These are phyloP conservation scores for Hura crepitans DNA, from an alignment of 441 rosid species.

Conservation along the genomic window DNA sequence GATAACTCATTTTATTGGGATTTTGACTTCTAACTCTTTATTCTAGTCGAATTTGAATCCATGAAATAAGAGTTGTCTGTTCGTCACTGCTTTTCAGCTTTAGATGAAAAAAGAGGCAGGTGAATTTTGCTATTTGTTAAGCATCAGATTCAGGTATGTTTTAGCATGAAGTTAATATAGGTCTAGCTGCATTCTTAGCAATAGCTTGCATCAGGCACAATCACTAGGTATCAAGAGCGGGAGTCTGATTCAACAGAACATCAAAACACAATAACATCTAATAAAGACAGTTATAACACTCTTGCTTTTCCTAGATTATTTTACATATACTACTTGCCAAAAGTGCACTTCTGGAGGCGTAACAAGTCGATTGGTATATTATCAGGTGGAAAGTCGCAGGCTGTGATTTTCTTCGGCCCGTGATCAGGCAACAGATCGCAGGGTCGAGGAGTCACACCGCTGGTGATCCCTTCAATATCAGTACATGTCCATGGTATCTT, in stretches of 20 bases:
- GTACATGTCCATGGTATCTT: constrained; percentile 62
- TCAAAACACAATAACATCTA: not conserved
- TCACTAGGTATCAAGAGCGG: not conserved
- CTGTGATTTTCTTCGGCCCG: constrained; percentile 36
- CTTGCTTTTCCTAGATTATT: not conserved
- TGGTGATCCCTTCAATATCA: constrained; percentile 48
- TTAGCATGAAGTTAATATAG: too few species aligned
- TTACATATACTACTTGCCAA: constrained; percentile 32
- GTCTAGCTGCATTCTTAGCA: not conserved
- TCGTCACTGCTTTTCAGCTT: too few species aligned
- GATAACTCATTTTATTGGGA: too few species aligned
- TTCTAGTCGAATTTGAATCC: too few species aligned
- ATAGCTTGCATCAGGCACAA: too few species aligned
- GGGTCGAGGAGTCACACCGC: constrained; percentile 48
- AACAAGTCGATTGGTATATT: constrained; percentile 62
- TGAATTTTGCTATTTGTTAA: too few species aligned
- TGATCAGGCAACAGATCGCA: constrained; percentile 50
- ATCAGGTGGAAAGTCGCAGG: constrained; percentile 61
- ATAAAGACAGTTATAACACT: not conserved
- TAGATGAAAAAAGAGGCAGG: too few species aligned
- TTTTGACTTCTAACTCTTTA: too few species aligned
- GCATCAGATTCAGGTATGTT: too few species aligned
- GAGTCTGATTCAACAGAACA: not conserved
- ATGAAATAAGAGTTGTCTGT: too few species aligned
- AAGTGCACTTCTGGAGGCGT: constrained; percentile 50